Evolutionary conservation across 805 yeast species (phyloP), one percentile per base, ranked within the genome.

Genomic region (Zygoascus biomembranicola): DNA sequence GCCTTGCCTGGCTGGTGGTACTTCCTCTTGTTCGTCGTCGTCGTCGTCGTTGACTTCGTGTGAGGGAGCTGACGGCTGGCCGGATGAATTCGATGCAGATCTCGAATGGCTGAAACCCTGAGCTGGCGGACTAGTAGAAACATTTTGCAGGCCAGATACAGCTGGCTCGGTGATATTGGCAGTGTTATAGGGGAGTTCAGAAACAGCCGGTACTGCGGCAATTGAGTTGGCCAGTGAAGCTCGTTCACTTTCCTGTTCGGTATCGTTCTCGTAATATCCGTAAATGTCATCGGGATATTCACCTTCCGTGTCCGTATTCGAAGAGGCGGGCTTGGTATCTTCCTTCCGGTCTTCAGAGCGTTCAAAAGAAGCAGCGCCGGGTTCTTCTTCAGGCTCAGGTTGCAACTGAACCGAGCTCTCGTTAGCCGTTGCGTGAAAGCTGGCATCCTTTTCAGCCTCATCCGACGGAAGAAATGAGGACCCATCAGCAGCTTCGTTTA

Each of bases 201-300:
- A 35, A 13, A 35, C 10, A 11, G 16, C 46, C 16, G 19, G 19
- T 13, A 6, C 46, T 43, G 19, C 8, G 46, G 16, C 20, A 9
- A n/a, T 5, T 3, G 16, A 20, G 16, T 14, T 10, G 6, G 35
- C 28, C 4, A 28, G 35, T 5, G 32, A 35, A 13, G 16, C 16
- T 35, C 5, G 14, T 8, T 35, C 42, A 14, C 18, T 26, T 11
- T 31, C 55, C 32, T 49, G 49, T 5, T 53, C 57, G 8, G 51
- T 43, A 4, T 54, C 54, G 43, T 56, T 54, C 9, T 52, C 56
- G 31, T 58, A 57, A 39, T 57, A 53, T 2, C 57, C 59, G 20
- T 55, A 58, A 31, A 57, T 58, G 47, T 57, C 61, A 16, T 55
- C 59, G 19, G 55, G 53, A 20, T 56, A 52, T 32, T 45, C 55